Conservation (phyloP, 2,329 filamentous ascomycete species). For the Ilyonectria mors-panacis region DNA sequence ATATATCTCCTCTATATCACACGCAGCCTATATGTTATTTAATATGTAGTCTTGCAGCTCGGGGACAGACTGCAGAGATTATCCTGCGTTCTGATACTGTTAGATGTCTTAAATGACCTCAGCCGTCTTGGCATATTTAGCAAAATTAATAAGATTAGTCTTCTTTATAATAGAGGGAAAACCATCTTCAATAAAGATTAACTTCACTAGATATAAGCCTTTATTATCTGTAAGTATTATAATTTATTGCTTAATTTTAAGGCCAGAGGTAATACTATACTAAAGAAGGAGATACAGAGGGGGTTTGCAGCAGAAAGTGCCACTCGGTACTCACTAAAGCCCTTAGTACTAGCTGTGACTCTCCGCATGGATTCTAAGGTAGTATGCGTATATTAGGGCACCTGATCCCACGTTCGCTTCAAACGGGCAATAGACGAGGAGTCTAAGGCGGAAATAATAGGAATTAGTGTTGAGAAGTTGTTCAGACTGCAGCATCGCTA, state of each 20-base stretch:
- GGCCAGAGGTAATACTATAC: too few relatives aligned
- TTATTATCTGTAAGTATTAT: slow-evolving; percentile 77
- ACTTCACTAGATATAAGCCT: too few relatives aligned
- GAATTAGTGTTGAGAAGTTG: slow-evolving; percentile 97
- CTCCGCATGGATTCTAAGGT: slow-evolving; percentile 92
- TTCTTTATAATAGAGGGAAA: slow-evolving; percentile 98
- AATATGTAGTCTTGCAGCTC: slow-evolving; percentile 98
- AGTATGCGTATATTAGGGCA: slow-evolving; percentile 85
- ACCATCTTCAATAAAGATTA: slow-evolving; percentile 99
- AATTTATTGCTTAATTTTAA: too few relatives aligned
- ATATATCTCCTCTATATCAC: slow-evolving; percentile 99
- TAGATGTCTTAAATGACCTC: slow-evolving; percentile 99
- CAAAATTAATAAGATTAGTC: slow-evolving; percentile 97
- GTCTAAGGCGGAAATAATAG: slow-evolving; percentile 95
- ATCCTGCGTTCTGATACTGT: slow-evolving; percentile 98
- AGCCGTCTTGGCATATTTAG: slow-evolving; percentile 96
- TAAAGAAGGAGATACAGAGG: slow-evolving; percentile 99
- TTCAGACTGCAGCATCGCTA: slow-evolving; percentile 86
- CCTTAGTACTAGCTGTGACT: slow-evolving; percentile 97
- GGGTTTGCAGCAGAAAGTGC: slow-evolving; percentile 93
- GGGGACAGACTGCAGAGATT: slow-evolving; percentile 87
- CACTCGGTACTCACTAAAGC: slow-evolving; percentile 97
- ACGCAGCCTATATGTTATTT: slow-evolving; percentile 94
- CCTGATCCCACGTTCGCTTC: slow-evolving; percentile 93
- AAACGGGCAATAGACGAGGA: slow-evolving; percentile 96